Evolutionary conservation across 371 early-diverging fungal genomes (phyloP), one percentile per base, ranked within the genome.

Genomic region (Zychaea mexicana): DNA sequence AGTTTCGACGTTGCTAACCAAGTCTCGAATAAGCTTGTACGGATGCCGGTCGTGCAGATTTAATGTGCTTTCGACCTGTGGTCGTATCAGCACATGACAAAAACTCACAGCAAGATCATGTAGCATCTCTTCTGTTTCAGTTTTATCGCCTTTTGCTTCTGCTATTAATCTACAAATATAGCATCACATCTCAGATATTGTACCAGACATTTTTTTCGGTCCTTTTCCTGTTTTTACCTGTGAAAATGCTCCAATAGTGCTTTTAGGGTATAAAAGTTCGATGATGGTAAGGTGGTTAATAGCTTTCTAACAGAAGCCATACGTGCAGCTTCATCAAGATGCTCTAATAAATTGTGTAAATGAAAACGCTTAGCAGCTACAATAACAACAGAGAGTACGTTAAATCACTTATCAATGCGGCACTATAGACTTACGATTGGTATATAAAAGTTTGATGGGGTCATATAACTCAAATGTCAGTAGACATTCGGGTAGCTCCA

Each of bases 401-500:
- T n/a, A n/a, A n/a, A n/a, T n/a, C n/a, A n/a, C n/a, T n/a, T n/a
- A n/a, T n/a, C n/a, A n/a, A n/a, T n/a, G n/a, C n/a, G n/a, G n/a
- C 33, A 19, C 13, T 17, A 10, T 1, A 21, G 26, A 64, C 82
- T 81, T 82, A 84, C 88, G 77, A 53, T 76, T 81, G 24, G 84
- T 71, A 69, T 92, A 92, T 26, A 91, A 66, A 12, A 85, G 70
- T 67, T 89, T 88, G 58, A 86, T 81, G 2, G 91, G 84, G 9
- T 90, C 92, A 54, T 92, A 91, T n/a, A 91, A 79, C 60, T 90
- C 89, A 65, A 82, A 85, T 1, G 90, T 90, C 19, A 87, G 74
- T 36, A 91, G 60, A 32, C 90, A 90, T 42, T 85, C 87, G 2
- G 92, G 92, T 13, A 92, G 74, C 59, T 92, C 92, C 76, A 90